Evolutionary conservation across 2,329 filamentous ascomycete species (phyloP).

Genomic region (Onygenales sp.): DNA sequence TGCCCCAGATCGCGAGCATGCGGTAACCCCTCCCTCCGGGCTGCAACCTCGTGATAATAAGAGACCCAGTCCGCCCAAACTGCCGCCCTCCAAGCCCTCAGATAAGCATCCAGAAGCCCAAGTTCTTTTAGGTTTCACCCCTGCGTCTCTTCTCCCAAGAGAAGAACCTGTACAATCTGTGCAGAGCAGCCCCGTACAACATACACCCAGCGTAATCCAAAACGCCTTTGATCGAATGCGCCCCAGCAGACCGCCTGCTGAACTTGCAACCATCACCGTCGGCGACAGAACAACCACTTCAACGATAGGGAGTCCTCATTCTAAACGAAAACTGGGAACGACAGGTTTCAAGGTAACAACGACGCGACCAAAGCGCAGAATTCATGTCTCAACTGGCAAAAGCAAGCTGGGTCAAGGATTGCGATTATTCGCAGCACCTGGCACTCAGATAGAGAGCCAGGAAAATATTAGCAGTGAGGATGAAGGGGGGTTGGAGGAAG

Average conservation of each 20-base stretch:
- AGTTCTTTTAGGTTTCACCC: not conserved
- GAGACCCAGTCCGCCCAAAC: not conserved
- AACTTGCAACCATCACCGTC: constrained; percentile 66
- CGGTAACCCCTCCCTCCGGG: not conserved
- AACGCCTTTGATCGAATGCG: constrained; percentile 58
- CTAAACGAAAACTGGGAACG: constrained; percentile 24
- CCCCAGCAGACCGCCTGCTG: constrained; percentile 50
- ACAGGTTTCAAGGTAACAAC: constrained; percentile 11
- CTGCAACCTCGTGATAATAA: not conserved
- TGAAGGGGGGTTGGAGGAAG: constrained; percentile 20
- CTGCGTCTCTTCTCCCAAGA: not conserved
- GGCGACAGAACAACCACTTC: constrained; percentile 59
- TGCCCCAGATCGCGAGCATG: not conserved
- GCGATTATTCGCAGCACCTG: constrained; percentile 47
- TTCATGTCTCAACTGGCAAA: constrained; percentile 27
- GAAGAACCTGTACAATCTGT: constrained; percentile 1
- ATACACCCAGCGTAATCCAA: constrained; percentile 38
- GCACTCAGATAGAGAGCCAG: constrained; percentile 28
- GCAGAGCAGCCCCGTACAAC: not conserved
- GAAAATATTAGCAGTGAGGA: constrained; percentile 9
- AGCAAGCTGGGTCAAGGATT: constrained; percentile 38
- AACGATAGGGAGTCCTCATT: constrained; percentile 47
- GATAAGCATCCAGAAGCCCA: constrained; percentile 4
- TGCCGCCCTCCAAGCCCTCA: constrained; percentile 2
- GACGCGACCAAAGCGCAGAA: constrained; percentile 29